Base-by-base conservation (phyloP, 257 asterid species). In the Capsicum pubescens region DNA sequence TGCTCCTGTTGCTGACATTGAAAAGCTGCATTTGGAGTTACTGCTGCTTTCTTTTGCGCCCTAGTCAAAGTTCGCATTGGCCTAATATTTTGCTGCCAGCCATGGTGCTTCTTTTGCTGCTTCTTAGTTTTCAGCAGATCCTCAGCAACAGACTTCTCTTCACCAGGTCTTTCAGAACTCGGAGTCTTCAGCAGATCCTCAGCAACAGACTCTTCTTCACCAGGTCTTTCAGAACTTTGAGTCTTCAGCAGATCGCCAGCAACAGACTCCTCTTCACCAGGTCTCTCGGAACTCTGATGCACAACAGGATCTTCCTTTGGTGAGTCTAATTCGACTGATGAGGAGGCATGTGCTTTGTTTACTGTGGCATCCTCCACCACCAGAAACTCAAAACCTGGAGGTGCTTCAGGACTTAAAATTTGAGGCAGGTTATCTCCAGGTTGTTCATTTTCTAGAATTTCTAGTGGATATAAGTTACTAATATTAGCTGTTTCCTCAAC, bases 321-420 rank as follows among this genome's bases (percentile, higher is more conserved):
- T 8, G 35, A 76, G n/a, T 52, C 81, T 63, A 76, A 52, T 50
- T 26, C 81, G 6, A 76, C 21, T 13, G 81, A 76, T 0, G 8
- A 54, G 26, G 46, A 76, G 63, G 11, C 21, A 70, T 44, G 56
- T 16, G 56, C 56, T 70, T 70, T 70, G 52, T 76, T 76, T 76
- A n/a, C 81, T 26, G 81, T 52, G 81, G 26, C 63, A 52, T 80
- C 83, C 84, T 88, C 88, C 48, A 67, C 80, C 66, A 16, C 19
- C 85, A 83, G 8, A 2, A 35, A 84, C 55, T 92, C 91, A 79
- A 87, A 87, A 74, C 91, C 87, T 3, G 92, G 88, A 70, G 92
- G 90, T 83, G 68, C 85, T 81, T 84, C 84, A 12, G 88, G 89
- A 69, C 84, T 71, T 6, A 81, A 83, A 72, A 59, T 44, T 50